phyloP scores from a whole-genome alignment of 73 alveolate species.

The Tetrahymena malaccensis region DNA sequence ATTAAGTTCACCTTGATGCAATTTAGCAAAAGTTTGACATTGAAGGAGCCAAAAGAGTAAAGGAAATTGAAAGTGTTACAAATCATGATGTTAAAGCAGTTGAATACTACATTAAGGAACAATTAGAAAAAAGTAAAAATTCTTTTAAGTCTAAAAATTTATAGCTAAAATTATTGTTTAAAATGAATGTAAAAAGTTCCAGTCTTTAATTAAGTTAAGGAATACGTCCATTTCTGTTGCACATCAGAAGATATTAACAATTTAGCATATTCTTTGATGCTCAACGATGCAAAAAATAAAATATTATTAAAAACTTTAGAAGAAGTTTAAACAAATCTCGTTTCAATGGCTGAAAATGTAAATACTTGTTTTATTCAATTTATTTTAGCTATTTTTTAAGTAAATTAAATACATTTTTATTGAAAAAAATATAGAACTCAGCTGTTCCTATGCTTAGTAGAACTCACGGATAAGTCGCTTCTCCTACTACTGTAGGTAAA shows the following conservation, averaged over 20 bases:
- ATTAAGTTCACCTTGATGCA: constrained; percentile 30
- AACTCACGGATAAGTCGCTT: constrained; percentile 90
- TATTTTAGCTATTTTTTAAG: too few species aligned
- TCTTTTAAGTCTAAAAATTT: not conserved
- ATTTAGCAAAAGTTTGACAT: constrained; percentile 48
- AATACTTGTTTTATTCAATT: not conserved
- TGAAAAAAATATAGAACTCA: constrained; percentile 17
- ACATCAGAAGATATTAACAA: constrained; percentile 89
- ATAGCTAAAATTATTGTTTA: not conserved
- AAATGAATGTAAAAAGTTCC: not conserved
- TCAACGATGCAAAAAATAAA: constrained; percentile 43
- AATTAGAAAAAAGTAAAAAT: constrained; percentile 44
- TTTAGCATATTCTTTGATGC: constrained; percentile 76
- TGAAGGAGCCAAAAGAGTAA: constrained; percentile 64
- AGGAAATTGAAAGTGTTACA: constrained; percentile 64
- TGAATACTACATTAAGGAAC: constrained; percentile 77
- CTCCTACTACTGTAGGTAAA: constrained; percentile 89
- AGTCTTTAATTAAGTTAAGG: constrained; percentile 47
- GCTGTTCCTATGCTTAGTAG: constrained; percentile 77
- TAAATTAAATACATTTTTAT: too few species aligned
- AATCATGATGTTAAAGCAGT: constrained; percentile 88
- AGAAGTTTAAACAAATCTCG: constrained; percentile 31
- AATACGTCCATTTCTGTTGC: constrained; percentile 80
- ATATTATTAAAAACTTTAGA: constrained; percentile 48
- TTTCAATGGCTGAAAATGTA: constrained; percentile 26